Base-by-base conservation (phyloP, 2,329 filamentous ascomycete species). In the Scytalidium sp. region DNA sequence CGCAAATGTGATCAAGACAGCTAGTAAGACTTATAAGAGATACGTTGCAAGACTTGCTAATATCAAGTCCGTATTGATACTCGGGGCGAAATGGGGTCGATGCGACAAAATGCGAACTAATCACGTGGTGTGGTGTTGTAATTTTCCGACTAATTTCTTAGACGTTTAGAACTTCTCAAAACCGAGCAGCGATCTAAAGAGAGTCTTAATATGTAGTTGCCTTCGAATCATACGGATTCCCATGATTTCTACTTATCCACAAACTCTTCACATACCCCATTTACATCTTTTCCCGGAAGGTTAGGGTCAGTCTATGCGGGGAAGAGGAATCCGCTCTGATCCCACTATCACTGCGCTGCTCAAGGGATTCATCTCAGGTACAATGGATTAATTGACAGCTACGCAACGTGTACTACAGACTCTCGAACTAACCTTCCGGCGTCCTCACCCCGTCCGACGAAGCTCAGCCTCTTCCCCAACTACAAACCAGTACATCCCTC, bases 1-100 rank as follows among this genome's bases (percentile, higher is more conserved):
- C 41, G 50, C 17, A 36, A 10, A 43, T 49, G 29, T 49, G 25
- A 47, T 46, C 47, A 45, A 39, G 50, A 48, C 40, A 45, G 46
- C 50, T 43, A 50, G 19, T 23, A 46, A 43, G 43, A 45, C 52
- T 58, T 47, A 57, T 54, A 46, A 53, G 50, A 52, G 56, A 52
- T 40, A 55, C 46, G 56, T 60, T 48, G 56, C 60, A 59, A 52
- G 57, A 61, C 61, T 54, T 55, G 42, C 29, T 52, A 45, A 60
- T 58, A 58, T 58, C 43, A 55, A 51, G 45, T 25, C 47, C 27
- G 46, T 55, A 47, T 45, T 54, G 50, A 55, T 60, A 19, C 50
- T 54, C 54, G 54, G 45, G 47, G 46, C 51, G 40, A 55, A 49
- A 55, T 54, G 53, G 56, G 25, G 20, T 48, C 49, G 48, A 51